phyloP scores from a whole-genome alignment of 2,329 filamentous ascomycete genomes.

The Trichoderma sp. region DNA sequence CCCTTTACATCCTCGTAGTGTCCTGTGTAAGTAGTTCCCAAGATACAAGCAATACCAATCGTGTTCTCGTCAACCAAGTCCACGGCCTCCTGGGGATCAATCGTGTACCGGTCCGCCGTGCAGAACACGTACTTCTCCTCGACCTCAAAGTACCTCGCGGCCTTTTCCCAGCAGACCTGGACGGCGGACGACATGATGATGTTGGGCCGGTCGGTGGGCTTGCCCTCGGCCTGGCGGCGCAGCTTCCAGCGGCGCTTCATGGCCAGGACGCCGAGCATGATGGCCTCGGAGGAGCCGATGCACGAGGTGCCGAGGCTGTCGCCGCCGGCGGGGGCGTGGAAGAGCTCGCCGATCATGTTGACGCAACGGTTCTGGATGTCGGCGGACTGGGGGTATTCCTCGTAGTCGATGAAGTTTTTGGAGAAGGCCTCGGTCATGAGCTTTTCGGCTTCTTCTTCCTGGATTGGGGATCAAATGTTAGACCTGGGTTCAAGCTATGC shows the following conservation, averaged over 20 bases:
- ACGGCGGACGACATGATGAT: constrained; percentile 95
- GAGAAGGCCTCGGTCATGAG: constrained; percentile 90
- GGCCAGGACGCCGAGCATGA: constrained; percentile 77
- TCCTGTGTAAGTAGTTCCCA: constrained; percentile 92
- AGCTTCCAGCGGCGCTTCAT: constrained; percentile 97
- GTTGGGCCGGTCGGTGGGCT: constrained; percentile 78
- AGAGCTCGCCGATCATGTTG: constrained; percentile 85
- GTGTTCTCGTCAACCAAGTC: constrained; percentile 64
- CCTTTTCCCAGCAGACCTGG: constrained; percentile 97
- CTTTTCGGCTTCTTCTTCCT: constrained; percentile 93
- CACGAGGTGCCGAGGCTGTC: constrained; percentile 82
- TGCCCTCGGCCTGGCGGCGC: constrained; percentile 76
- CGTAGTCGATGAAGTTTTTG: constrained; percentile 94
- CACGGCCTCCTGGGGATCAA: constrained; percentile 62
- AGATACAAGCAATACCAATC: constrained; percentile 88
- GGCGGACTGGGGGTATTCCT: constrained; percentile 77
- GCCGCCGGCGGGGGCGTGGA: constrained; percentile 69
- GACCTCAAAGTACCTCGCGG: constrained; percentile 83
- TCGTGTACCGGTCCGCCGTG: constrained; percentile 58
- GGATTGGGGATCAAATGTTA: no score
- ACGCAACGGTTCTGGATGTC: constrained; percentile 91
- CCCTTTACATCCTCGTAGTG: constrained; percentile 93
- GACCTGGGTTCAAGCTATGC: no score
- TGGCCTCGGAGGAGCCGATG: constrained; percentile 85
- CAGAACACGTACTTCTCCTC: constrained; percentile 80